Evolutionary conservation across 2,329 filamentous ascomycete species (phyloP).

Genomic region (Talaromyces sp.): DNA sequence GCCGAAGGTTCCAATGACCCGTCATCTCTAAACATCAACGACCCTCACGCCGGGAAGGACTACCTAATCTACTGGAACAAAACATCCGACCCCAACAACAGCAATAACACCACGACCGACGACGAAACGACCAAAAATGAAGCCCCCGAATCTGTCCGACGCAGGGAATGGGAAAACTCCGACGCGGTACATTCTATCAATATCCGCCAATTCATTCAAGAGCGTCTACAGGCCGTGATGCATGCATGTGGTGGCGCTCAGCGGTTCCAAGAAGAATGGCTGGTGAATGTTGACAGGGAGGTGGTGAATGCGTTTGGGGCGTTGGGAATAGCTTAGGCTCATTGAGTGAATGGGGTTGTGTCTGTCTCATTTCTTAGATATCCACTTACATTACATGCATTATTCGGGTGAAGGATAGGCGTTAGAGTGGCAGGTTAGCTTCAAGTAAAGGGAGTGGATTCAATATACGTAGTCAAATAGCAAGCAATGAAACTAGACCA

Average conservation of each 20-base stretch:
- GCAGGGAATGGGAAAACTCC: conserved; percentile 38
- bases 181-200: conserved; percentile 45
- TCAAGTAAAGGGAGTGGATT: neutral
- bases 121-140: conserved; percentile 23
- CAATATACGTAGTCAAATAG: neutral
- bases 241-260: conserved; percentile 40
- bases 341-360: too few species aligned
- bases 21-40: conserved; percentile 30
- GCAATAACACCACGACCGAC: conserved; percentile 18
- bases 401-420: neutral
- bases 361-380: neutral
- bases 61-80: conserved; percentile 20
- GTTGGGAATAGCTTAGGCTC: conserved; percentile 32
- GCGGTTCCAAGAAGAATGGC: conserved; percentile 42
- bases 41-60: conserved; percentile 11
- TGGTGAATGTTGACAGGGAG: conserved; percentile 43
- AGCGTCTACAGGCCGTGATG: conserved; percentile 40
- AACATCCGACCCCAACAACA: conserved; percentile 22
- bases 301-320: conserved; percentile 41
- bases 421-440: neutral
- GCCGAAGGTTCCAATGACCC: conserved; percentile 41
- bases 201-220: conserved; percentile 44
- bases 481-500: neutral
- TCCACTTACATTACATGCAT: neutral
- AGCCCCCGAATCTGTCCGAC: conserved; percentile 41